Evolutionary conservation across 176 grass and related monocot species (phyloP), one percentile per base, ranked within the genome.

Genomic region (Avena eriantha): DNA sequence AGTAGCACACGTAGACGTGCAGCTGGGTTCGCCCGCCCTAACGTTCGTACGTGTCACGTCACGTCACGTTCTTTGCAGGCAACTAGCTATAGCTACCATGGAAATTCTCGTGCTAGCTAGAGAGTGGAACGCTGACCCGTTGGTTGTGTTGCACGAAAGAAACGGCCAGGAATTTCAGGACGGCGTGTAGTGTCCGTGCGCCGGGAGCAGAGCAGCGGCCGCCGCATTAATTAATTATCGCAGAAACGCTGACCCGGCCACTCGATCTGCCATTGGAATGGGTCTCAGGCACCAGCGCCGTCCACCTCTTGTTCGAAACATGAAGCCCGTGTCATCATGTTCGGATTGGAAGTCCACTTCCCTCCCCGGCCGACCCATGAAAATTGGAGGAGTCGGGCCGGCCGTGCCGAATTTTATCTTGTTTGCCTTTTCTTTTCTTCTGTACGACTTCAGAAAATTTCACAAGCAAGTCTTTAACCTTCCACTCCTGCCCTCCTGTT

Each of bases 221-320:
- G 51, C 54, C 56, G 81, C 19, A 58, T 45, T n/a, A n/a, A n/a
- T n/a, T n/a, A n/a, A n/a, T n/a, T 41, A 41, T 5, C 6, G 72
- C 71, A 18, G 59, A 22, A 63, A 54, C 64, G 61, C 74, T 47
- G 80, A 67, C 76, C 56, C 5, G 69, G 69, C 3, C 41, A 50
- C 9, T 0, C 3, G 17, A 11, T 10, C 68, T 41, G 68, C 36
- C 35, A 56, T 8, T 46, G 59, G 69, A 59, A 4, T 12, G 8
- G 67, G 34, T 70, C 35, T 33, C n/a, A 8, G 23, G 17, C 87
- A 79, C 78, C 83, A 70, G 78, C 67, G 29, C 24, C 8, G 82
- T n/a, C 67, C 36, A 77, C 34, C 82, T 31, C 64, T 73, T 59
- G 69, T n/a, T 41, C 0, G 39, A 41, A 41, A 41, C 39, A 41